phyloP scores from a whole-genome alignment of 108 stramenopile genomes.

The Cyclostephanos tholiformis region DNA sequence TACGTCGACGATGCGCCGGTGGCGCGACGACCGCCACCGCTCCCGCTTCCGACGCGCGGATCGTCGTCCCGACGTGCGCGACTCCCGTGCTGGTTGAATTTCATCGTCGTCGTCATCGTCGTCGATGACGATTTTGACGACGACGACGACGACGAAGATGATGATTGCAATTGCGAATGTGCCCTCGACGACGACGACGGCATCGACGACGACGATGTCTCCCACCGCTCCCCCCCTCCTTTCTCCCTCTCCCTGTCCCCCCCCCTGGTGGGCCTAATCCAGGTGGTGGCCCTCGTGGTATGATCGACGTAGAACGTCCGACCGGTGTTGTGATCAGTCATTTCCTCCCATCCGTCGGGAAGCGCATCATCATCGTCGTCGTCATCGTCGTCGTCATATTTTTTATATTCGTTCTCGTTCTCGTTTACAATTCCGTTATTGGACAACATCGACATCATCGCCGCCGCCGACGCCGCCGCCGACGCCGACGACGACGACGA shows the following conservation, averaged over 20 bases:
- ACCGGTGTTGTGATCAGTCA: slow-evolving; percentile 73
- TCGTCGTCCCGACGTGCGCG: slow-evolving; percentile 20
- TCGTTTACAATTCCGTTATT: slow-evolving; percentile 29
- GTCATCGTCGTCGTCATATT: slow-evolving; percentile 10
- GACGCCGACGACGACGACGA: slow-evolving; percentile 7
- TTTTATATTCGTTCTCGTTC: slow-evolving; percentile 1
- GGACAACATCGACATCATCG: slow-evolving; percentile 15
- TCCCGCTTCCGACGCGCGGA: slow-evolving; percentile 1
- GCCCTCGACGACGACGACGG: not conserved
- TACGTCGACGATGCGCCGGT: too few relatives aligned
- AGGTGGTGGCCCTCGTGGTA: slow-evolving; percentile 77
- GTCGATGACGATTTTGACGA: not conserved
- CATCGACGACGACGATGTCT: not conserved
- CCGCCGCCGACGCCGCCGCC: slow-evolving; percentile 18
- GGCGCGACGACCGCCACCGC: not conserved
- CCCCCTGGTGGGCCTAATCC: slow-evolving; percentile 31
- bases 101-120: not conserved
- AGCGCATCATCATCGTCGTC: slow-evolving; percentile 18
- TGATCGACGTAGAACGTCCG: slow-evolving; percentile 89
- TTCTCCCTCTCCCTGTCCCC: not conserved
- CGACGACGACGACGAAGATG: not conserved
- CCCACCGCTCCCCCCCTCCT: not conserved
- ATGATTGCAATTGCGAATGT: too few relatives aligned
- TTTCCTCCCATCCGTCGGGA: slow-evolving; percentile 86
- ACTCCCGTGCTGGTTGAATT: slow-evolving; percentile 29